Base-by-base conservation (phyloP, 139 green algal species). In the Pseudopediastrum boryanum region DNA sequence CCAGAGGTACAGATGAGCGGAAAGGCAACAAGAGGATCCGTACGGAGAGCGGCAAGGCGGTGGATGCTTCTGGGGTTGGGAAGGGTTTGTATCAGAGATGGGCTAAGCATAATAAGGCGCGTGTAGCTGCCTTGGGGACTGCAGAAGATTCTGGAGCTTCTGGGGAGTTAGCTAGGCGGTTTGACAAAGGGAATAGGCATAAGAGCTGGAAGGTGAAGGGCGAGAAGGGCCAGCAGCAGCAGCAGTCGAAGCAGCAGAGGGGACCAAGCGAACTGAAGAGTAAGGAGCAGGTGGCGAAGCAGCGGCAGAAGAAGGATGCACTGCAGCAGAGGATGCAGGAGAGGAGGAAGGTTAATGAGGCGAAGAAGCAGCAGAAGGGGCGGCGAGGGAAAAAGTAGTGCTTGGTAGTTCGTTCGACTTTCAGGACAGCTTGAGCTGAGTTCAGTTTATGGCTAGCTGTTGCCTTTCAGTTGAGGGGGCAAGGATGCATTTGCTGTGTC, bases 11-110 rank as follows among this genome's bases (percentile, higher is more conserved):
- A 27, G 75, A 69, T 19, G 46, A 67, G 27, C 21, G 35, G 3
- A 74, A 68, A 41, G 51, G 65, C 31, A 68, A 70, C 7, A 78
- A 64, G 16, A 67, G 80, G 48, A 77, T 80, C 66, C 67, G 84
- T 76, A 78, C 36, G 36, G 77, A 92, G 23, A 82, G 43, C 2
- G 56, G 82, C 4, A 21, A 67, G 64, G 51, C 43, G 8, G 75
- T 73, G 52, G 36, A 52, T n/a, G 67, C 42, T 8, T n/a, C n/a
- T n/a, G 70, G 48, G 6, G 41, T 36, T 8, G 67, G 42, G 23
- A 51, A 59, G 62, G 54, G 77, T 21, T 25, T 93, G 36, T 97
- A 96, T 78, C 59, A 89, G 69, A 91, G 88, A 67, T 96, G 92
- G 93, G 76, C 83, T 16, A 89, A 87, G 59, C 65, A 84, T 50